Evolutionary conservation across 106 monocot species (phyloP).

Genomic region (Dioscorea alata): DNA sequence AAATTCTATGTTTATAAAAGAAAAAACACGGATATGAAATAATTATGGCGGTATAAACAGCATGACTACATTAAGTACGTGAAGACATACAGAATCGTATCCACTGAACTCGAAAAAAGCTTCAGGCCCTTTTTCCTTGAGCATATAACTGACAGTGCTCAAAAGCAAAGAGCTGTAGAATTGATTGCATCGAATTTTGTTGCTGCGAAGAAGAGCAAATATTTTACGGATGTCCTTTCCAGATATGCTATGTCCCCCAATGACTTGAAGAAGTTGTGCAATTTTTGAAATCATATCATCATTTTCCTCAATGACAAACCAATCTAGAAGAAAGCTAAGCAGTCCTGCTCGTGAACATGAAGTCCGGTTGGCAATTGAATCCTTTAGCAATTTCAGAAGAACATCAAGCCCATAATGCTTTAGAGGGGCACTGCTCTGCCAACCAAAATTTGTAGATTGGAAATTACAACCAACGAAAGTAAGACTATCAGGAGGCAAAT

Average conservation of each 20-base stretch:
- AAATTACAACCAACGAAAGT: not conserved
- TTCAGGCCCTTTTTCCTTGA: constrained; percentile 90
- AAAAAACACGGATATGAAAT: too few relatives aligned
- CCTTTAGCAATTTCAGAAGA: constrained; percentile 62
- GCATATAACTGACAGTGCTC: constrained; percentile 62
- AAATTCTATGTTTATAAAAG: too few relatives aligned
- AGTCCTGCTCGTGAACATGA: constrained; percentile 76
- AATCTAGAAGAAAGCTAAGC: constrained; percentile 92
- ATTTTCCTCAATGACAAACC: constrained; percentile 65
- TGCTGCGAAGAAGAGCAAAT: constrained; percentile 80
- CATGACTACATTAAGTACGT: not conserved
- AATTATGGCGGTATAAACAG: not conserved
- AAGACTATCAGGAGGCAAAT: not conserved
- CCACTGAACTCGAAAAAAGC: constrained; percentile 96
- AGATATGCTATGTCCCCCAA: constrained; percentile 94
- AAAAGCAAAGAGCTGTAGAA: constrained; percentile 68
- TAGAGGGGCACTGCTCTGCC: constrained; percentile 81
- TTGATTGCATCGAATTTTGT: constrained; percentile 46
- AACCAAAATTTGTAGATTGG: constrained; percentile 27
- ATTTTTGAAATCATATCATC: constrained; percentile 54
- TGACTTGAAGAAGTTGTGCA: constrained; percentile 68
- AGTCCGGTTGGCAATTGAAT: constrained; percentile 71
- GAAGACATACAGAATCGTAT: constrained; percentile 69
- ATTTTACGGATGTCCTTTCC: constrained; percentile 95
- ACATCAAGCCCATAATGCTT: constrained; percentile 85